phyloP scores from a whole-genome alignment of 129 eudicot genomes.

The Helianthus tuberosus region DNA sequence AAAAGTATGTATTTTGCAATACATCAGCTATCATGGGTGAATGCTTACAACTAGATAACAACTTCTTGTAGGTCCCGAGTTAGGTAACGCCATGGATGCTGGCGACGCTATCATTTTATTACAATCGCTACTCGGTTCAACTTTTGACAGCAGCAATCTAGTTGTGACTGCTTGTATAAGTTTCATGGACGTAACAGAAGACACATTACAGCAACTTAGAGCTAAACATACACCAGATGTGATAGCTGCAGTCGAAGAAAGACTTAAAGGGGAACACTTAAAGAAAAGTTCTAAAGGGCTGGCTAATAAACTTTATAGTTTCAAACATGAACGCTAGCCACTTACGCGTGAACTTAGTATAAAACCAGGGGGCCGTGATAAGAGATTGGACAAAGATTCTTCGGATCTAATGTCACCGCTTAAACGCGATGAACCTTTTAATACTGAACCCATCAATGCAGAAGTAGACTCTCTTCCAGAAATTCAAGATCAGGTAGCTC shows the following conservation, averaged over 20 bases:
- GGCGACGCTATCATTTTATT: conserved; percentile 86
- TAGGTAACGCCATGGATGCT: conserved; percentile 84
- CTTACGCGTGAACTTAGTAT: conserved; percentile 45
- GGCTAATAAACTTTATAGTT: conserved; percentile 88
- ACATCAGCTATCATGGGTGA: background rate
- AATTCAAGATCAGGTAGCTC: conserved; percentile 81
- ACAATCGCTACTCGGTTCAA: conserved; percentile 86
- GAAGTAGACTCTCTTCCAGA: conserved; percentile 73
- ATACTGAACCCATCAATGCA: conserved; percentile 43
- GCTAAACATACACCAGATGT: conserved; percentile 82
- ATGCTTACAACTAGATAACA: background rate
- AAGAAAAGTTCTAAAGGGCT: conserved; percentile 72
- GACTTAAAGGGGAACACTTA: conserved; percentile 55
- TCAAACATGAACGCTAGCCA: conserved; percentile 70
- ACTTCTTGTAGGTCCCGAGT: conserved; percentile 70
- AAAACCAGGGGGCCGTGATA: conserved; percentile 39
- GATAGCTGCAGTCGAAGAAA: conserved; percentile 62
- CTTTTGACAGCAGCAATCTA: conserved; percentile 97
- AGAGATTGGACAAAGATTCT: conserved; percentile 26
- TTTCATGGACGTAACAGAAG: conserved; percentile 68
- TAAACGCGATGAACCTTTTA: conserved; percentile 48
- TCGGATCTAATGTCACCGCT: conserved; percentile 37
- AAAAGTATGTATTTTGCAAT: too few relatives aligned
- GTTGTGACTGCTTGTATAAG: conserved; percentile 97
- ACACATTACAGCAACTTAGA: conserved; percentile 60